Percentiles rank a stretch among this genome's conserved stretches.
These are phyloP conservation scores for Fusarium tupiense DNA, from an alignment of 2,329 filamentous ascomycete species.

Conservation along the genomic window DNA sequence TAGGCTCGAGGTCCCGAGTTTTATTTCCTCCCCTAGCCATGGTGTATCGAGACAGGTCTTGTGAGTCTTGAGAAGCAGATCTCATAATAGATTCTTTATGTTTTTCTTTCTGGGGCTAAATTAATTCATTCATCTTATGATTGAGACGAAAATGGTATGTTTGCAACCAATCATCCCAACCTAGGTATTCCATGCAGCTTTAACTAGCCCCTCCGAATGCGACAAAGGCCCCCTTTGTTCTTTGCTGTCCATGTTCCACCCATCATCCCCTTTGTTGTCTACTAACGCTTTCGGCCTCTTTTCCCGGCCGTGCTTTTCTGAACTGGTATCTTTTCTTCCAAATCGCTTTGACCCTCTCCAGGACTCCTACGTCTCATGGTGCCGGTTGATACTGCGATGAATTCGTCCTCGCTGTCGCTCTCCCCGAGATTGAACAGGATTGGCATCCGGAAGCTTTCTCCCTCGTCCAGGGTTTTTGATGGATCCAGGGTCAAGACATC, in stretches of 20 bases:
- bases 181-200: constrained; percentile 14
- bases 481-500: constrained; percentile 85
- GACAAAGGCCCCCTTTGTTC: constrained; percentile 34
- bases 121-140: constrained; percentile 7
- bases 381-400: constrained; percentile 73
- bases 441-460: constrained; percentile 84
- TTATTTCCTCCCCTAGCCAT: neutral
- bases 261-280: constrained; percentile 13
- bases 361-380: constrained; percentile 90
- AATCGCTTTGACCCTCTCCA: constrained; percentile 73
- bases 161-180: constrained; percentile 6
- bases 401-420: constrained; percentile 95
- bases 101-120: neutral
- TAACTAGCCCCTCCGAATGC: constrained; percentile 16
- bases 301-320: constrained; percentile 53
- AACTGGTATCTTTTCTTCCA: constrained; percentile 51
- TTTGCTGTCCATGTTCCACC: constrained; percentile 2
- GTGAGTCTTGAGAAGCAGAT: neutral
- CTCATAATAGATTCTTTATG: neutral
- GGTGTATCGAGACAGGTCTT: neutral
- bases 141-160: constrained; percentile 14
- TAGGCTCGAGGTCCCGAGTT: neutral
- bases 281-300: constrained; percentile 52
- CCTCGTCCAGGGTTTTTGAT: constrained; percentile 67
- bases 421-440: constrained; percentile 92